Percentiles rank a stretch among this genome's conserved stretches.
Evolutionary conservation across 345 rosid species (phyloP).

Genomic region (Syzygium aqueum): DNA sequence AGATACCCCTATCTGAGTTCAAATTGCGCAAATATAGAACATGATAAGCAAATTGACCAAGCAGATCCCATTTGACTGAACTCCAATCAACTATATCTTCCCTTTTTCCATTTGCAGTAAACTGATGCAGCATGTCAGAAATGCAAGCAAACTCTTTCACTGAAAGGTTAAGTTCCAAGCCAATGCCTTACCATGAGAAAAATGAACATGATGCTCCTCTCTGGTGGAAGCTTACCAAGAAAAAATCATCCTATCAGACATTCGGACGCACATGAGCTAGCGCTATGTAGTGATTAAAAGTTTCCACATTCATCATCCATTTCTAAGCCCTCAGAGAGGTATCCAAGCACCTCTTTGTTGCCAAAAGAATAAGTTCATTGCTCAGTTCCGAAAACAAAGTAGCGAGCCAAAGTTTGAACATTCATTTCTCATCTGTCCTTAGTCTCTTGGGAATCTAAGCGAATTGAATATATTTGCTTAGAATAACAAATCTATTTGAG

Average conservation of each 20-base stretch:
- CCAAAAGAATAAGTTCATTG: neutral
- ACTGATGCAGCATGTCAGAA: neutral
- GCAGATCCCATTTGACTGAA: neutral
- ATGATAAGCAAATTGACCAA: neutral
- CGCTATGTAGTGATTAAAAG: neutral
- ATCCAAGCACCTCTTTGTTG: neutral
- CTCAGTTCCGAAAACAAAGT: neutral
- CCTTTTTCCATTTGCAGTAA: neutral
- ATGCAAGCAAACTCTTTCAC: neutral
- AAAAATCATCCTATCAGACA: neutral
- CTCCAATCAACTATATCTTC: neutral
- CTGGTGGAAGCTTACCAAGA: neutral
- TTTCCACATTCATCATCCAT: neutral
- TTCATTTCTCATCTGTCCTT: neutral
- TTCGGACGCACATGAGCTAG: neutral
- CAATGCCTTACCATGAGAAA: neutral
- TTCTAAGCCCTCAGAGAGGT: neutral
- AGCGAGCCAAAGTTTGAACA: neutral
- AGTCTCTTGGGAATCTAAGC: neutral
- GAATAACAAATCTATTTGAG: neutral
- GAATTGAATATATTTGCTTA: neutral
- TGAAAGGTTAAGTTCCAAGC: neutral
- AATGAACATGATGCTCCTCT: neutral
- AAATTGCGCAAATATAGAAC: neutral
- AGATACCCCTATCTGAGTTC: neutral